These are phyloP conservation scores for Rhizopus sp. DNA, from an alignment of 371 early-diverging fungal species.

Conservation along the genomic window DNA sequence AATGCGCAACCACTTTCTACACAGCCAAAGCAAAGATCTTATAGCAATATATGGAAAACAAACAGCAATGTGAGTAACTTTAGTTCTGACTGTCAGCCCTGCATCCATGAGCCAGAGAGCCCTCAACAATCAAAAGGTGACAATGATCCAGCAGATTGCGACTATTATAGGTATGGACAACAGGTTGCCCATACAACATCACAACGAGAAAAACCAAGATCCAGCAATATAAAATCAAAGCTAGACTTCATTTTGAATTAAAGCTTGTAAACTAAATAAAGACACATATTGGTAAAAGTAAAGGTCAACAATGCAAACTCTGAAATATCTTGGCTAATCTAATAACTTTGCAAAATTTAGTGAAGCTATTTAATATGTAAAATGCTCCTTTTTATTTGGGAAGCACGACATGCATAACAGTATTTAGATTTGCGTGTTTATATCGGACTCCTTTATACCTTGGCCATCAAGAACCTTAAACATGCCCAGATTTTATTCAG, in stretches of 20 bases:
- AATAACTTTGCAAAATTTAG: no score
- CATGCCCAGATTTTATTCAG: no score
- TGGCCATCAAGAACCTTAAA: no score
- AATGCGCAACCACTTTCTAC: slow-evolving; percentile 3
- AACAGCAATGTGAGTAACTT: background rate
- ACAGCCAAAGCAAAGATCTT: background rate
- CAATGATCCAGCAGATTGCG: background rate
- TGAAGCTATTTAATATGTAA: no score
- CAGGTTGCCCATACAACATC: slow-evolving; percentile 18
- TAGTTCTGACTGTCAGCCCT: background rate
- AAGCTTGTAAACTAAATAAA: slow-evolving; percentile 6
- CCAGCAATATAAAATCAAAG: slow-evolving; percentile 19
- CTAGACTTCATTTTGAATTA: slow-evolving; percentile 29
- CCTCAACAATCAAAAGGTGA: background rate
- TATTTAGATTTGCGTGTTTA: no score
- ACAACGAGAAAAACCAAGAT: slow-evolving; percentile 7
- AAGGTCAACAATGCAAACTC: background rate
- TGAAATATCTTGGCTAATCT: no score
- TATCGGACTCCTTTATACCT: no score
- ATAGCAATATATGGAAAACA: slow-evolving; percentile 11
- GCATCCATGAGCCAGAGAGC: background rate
- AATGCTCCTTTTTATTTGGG: no score
- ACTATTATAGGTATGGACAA: slow-evolving; percentile 9
- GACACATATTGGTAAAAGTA: background rate
- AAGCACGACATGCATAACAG: no score